Percentiles rank a stretch among this genome's conserved stretches.
Evolutionary conservation across 768 basidiomycete genomes (phyloP).

Genomic region (Podaxis sp.): DNA sequence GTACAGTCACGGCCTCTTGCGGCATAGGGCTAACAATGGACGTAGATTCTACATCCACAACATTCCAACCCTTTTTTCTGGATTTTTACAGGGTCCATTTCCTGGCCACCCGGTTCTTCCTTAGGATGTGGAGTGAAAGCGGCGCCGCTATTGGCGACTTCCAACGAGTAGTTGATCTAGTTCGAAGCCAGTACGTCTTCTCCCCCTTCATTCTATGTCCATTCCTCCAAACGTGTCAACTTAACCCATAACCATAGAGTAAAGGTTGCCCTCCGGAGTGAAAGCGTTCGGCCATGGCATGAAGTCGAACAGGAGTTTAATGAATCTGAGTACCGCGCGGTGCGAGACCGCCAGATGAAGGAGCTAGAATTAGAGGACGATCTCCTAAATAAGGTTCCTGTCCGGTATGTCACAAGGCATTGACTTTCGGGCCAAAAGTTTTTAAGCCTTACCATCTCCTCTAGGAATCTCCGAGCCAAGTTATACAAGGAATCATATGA

Average conservation of each 20-base stretch:
- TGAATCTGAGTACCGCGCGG: conserved; percentile 81
- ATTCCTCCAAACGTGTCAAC: conserved; percentile 5
- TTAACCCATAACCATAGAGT: conserved; percentile 45
- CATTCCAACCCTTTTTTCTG: conserved; percentile 86
- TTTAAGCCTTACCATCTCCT: conserved; percentile 10
- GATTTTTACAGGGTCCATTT: conserved; percentile 81
- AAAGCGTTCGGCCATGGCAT: conserved; percentile 78
- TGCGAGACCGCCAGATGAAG: conserved; percentile 87
- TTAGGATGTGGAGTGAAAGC: conserved; percentile 92
- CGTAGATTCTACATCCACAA: conserved; percentile 74
- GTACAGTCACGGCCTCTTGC: conserved; percentile 26
- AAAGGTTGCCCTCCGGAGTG: conserved; percentile 71
- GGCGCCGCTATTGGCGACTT: conserved; percentile 78
- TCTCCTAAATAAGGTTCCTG: conserved; percentile 78
- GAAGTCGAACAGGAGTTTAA: conserved; percentile 80
- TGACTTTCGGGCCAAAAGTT: conserved; percentile 5
- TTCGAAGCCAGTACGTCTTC: conserved; percentile 77
- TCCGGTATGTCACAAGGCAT: conserved; percentile 55
- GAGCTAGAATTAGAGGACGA: conserved; percentile 90
- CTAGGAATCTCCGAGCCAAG: conserved; percentile 81
- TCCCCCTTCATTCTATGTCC: background rate
- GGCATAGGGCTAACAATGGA: conserved; percentile 8
- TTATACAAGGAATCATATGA: conserved; percentile 89
- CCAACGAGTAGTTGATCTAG: conserved; percentile 71
- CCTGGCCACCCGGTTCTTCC: conserved; percentile 81